Base-by-base conservation (phyloP, 1,139 yeast species). In the Yamadazyma blattariae region DNA sequence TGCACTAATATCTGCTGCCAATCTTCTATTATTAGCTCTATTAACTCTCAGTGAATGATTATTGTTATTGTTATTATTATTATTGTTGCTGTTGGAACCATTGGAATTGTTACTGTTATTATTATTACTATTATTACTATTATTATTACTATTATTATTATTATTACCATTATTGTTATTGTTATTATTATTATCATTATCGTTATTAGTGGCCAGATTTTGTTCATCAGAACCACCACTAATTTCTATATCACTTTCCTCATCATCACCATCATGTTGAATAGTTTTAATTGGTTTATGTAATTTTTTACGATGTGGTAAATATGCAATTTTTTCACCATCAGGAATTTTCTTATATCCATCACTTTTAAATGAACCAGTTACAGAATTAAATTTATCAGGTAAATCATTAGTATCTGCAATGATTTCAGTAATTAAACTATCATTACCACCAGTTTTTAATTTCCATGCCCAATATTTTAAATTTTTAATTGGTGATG, bases 1-100 rank as follows among this genome's bases (percentile, higher is more conserved):
- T 5, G 90, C 88, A 45, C 82, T 85, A 31, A 89, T 83, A 56
- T 89, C 96, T 9, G 95, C 96, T 2, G 89, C 96, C 54, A 88
- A 81, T 41, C 97, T 74, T 60, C 97, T 77, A 49, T 88, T 88
- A 46, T 84, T 83, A 17, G 95, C 95, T 47, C 97, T 75, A 52
- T 87, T 88, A 39, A 85, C 87, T 51, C 97, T 79, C 3, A 96
- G 87, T 39, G 86, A 81, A 40, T 79, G 82, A 13, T 69, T 41
- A 25, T 46, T 49, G 20, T 37, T 41, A 27, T 29, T 35, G 25
- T 35, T 42, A 20, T 27, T 39, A 15, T 32, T 35, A 5, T 44
- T 34, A 38, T 33, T 38, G 47, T 86, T 87, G 46, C 82, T 81
- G 7, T 17, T 27, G 3, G 17, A 24, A 12, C 23, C 28, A 17